phyloP scores from a whole-genome alignment of 805 yeast species.

The Wickerhamiella qilinensis region DNA sequence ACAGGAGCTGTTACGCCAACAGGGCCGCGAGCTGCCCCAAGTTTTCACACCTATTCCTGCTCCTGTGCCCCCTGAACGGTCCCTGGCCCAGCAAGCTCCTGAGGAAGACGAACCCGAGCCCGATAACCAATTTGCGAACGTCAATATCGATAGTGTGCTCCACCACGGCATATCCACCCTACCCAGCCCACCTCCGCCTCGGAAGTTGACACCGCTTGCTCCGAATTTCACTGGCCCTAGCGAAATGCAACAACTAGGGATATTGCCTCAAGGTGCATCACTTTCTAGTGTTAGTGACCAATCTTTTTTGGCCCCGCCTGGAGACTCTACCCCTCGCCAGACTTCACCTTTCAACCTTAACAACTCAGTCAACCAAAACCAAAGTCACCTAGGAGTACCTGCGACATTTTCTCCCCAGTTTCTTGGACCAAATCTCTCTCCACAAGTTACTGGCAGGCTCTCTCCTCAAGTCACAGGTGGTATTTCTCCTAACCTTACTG shows the following conservation, averaged over 20 bases:
- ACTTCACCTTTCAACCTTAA: too few relatives aligned
- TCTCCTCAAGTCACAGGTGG: too few relatives aligned
- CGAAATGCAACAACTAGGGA: constrained; percentile 8
- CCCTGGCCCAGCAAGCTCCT: constrained; percentile 11
- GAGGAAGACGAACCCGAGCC: constrained; percentile 52
- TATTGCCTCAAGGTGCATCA: constrained; percentile 1
- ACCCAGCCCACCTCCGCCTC: constrained; percentile 28
- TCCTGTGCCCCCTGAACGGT: constrained; percentile 5
- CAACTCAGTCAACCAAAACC: too few relatives aligned
- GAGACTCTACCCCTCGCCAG: too few relatives aligned
- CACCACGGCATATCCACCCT: constrained; percentile 38
- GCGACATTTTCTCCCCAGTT: neutral
- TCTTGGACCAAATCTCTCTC: neutral
- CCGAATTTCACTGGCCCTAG: constrained; percentile 10
- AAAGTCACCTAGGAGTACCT: too few relatives aligned
- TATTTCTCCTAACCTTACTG: neutral
- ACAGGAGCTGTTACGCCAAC: constrained; percentile 23
- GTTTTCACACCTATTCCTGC: constrained; percentile 16
- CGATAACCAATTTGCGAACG: constrained; percentile 56
- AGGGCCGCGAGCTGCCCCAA: constrained; percentile 5
- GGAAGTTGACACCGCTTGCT: constrained; percentile 9
- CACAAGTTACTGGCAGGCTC: neutral
- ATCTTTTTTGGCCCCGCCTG: too few relatives aligned
- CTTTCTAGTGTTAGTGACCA: constrained; percentile 2
- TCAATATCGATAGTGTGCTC: constrained; percentile 64